phyloP scores from a whole-genome alignment of 495 filamentous ascomycete genomes.

The Penicillium antarcticum region DNA sequence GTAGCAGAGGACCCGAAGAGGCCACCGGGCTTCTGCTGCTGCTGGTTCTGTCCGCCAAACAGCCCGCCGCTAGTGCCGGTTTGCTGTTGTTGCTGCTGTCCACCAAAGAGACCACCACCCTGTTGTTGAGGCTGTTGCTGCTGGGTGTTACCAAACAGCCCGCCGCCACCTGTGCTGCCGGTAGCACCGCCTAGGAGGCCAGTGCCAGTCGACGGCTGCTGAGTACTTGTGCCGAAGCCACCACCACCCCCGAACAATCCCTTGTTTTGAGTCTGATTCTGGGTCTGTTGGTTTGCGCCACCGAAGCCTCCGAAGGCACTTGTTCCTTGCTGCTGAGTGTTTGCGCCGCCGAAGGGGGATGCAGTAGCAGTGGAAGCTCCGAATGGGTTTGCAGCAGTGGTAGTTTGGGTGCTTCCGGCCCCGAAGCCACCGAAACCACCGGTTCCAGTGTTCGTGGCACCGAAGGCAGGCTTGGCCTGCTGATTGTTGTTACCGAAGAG shows the following conservation, averaged over 20 bases:
- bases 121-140: slow-evolving; percentile 39
- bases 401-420: slow-evolving; percentile 29
- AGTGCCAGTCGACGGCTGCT: slow-evolving; percentile 34
- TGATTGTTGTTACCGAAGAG: slow-evolving; percentile 48
- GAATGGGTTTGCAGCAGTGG: slow-evolving; percentile 33
- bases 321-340: slow-evolving; percentile 35
- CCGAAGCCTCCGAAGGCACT: slow-evolving; percentile 44
- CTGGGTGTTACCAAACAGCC: slow-evolving; percentile 41
- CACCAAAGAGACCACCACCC: slow-evolving; percentile 42
- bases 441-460: slow-evolving; percentile 33
- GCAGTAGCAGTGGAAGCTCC: slow-evolving; percentile 27
- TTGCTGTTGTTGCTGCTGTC: slow-evolving; percentile 23
- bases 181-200: slow-evolving; percentile 43
- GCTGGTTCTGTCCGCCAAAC: slow-evolving; percentile 38
- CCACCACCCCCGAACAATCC: slow-evolving; percentile 34
- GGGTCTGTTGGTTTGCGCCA: slow-evolving; percentile 30
- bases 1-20: slow-evolving; percentile 19
- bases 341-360: slow-evolving; percentile 37
- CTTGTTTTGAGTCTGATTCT: slow-evolving; percentile 42
- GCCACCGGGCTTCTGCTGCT: slow-evolving; percentile 41
- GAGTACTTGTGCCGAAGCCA: slow-evolving; percentile 33
- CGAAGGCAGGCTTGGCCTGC: slow-evolving; percentile 38
- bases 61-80: slow-evolving; percentile 21
- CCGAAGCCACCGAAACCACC: slow-evolving; percentile 38
- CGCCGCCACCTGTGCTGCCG: slow-evolving; percentile 28